Evolutionary conservation across 148 eudicot species (phyloP).

Genomic region (Linanthus parryae): DNA sequence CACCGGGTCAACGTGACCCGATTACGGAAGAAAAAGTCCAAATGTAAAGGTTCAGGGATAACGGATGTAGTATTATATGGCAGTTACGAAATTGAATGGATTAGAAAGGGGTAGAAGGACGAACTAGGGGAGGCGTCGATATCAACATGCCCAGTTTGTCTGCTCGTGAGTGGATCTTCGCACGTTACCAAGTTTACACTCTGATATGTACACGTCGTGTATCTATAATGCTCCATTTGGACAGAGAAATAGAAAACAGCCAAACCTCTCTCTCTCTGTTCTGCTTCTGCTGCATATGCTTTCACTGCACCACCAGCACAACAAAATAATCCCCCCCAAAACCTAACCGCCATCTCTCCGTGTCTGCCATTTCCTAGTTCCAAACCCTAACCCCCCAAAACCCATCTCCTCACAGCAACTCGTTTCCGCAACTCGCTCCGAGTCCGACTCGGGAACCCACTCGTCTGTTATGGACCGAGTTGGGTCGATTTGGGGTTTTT

Average conservation of each 20-base stretch:
- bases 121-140: constrained; percentile 14
- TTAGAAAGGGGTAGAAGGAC: background rate
- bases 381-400: constrained; percentile 1
- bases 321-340: background rate
- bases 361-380: background rate
- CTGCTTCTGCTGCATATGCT: constrained; percentile 12
- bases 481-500: background rate
- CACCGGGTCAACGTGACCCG: background rate
- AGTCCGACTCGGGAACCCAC: no score
- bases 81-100: background rate
- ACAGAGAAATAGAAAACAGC: constrained; percentile 7
- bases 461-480: no score
- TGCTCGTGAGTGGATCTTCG: constrained; percentile 60
- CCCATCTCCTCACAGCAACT: background rate
- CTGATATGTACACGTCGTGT: background rate
- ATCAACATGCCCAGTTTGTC: constrained; percentile 39
- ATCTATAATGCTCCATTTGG: background rate
- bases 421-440: background rate
- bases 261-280: background rate
- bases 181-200: constrained; percentile 55
- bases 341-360: background rate
- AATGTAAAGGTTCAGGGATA: background rate
- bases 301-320: constrained; percentile 17
- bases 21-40: background rate
- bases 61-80: background rate